These are phyloP conservation scores for Hypericum androsaemum DNA, from an alignment of 345 rosid genomes.

Conservation along the genomic window DNA sequence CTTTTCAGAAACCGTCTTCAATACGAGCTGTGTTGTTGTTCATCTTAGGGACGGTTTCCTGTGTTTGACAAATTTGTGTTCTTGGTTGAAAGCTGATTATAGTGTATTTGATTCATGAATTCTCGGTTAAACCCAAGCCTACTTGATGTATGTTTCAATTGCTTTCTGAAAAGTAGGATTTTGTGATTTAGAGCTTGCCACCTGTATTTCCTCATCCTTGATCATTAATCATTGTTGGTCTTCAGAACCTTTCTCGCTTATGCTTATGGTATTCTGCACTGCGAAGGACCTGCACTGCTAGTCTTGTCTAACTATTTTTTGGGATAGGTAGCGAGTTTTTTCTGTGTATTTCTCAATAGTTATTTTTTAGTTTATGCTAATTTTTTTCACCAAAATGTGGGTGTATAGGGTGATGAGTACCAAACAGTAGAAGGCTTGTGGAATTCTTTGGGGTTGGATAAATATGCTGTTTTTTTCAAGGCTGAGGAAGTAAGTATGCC, in stretches of 20 bases:
- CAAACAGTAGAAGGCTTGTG: slow-evolving; percentile 76
- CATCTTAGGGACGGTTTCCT: background rate
- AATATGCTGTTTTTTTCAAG: slow-evolving; percentile 65
- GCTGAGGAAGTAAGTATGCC: slow-evolving; percentile 75
- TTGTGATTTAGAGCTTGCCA: too few relatives aligned
- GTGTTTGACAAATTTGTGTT: slow-evolving; percentile 3
- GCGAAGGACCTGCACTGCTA: too few relatives aligned
- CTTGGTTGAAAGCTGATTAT: slow-evolving; percentile 32
- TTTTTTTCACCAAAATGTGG: slow-evolving; percentile 3
- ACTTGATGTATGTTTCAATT: too few relatives aligned
- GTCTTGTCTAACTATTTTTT: too few relatives aligned
- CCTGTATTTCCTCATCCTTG: too few relatives aligned
- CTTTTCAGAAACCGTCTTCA: background rate
- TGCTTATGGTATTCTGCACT: too few relatives aligned
- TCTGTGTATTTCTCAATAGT: background rate
- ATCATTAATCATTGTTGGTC: too few relatives aligned
- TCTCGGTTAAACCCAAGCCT: too few relatives aligned
- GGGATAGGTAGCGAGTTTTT: too few relatives aligned
- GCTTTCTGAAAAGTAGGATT: too few relatives aligned
- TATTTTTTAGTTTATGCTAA: background rate
- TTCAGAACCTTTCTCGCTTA: too few relatives aligned
- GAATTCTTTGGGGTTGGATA: slow-evolving; percentile 62
- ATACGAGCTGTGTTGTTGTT: background rate
- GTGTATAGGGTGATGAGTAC: slow-evolving; percentile 49
- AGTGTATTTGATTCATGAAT: slow-evolving; percentile 20